Evolutionary conservation across 208 protist species (phyloP).

Genomic region (Crithidia acanthocephali): DNA sequence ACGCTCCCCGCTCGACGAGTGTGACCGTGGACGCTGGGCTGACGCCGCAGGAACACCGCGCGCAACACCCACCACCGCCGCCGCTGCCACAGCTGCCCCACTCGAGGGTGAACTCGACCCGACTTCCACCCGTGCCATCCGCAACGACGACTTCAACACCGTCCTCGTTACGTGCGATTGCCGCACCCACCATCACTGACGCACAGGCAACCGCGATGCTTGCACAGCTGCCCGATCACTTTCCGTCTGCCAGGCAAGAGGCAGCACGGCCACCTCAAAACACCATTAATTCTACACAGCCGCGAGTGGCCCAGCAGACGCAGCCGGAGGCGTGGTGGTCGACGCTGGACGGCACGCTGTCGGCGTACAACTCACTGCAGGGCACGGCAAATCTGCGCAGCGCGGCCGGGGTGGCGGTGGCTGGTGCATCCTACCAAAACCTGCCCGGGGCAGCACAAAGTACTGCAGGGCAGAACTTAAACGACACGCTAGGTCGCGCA

Average conservation of each 20-base stretch:
- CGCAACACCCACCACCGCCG: not conserved
- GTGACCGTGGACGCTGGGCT: not conserved
- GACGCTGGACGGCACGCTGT: conserved; percentile 32
- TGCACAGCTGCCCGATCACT: conserved; percentile 2
- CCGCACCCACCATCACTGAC: conserved; percentile 7
- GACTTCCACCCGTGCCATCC: not conserved
- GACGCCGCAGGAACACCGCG: not conserved
- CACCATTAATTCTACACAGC: too few species aligned
- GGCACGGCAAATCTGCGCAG: not conserved
- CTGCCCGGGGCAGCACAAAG: not conserved
- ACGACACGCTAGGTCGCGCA: conserved; percentile 49
- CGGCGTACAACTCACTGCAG: conserved; percentile 12
- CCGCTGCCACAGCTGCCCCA: too few species aligned
- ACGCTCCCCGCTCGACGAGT: not conserved
- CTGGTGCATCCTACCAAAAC: not conserved
- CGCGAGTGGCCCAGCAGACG: not conserved
- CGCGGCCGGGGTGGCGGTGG: not conserved
- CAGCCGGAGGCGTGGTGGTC: conserved; percentile 35
- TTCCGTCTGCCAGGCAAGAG: not conserved
- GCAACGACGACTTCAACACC: too few species aligned
- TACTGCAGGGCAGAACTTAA: conserved; percentile 30
- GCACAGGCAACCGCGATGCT: conserved; percentile 3
- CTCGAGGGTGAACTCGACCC: not conserved
- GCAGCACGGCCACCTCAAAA: not conserved
- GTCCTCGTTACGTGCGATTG: not conserved